Base-by-base conservation (phyloP, 164 flowering plant species). In the Piper longum region DNA sequence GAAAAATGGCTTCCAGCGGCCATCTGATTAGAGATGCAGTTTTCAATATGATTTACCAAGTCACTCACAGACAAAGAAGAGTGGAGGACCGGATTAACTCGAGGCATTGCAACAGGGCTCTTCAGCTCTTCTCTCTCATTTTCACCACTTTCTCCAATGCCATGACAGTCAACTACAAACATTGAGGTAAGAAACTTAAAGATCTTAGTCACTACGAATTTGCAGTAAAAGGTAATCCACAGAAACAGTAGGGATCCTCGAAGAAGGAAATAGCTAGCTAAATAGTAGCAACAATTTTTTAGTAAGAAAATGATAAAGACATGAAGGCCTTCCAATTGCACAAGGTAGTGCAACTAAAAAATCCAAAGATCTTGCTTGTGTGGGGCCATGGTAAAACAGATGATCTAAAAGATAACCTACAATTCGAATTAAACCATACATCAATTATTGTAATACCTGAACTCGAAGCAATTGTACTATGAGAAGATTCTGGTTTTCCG, bases 11-110 rank as follows among this genome's bases (percentile, higher is more conserved):
- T 76, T 19, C 80, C 79, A 9, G 81, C 72, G 4, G 73, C 77
- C 71, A 73, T 74, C 72, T 82, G 86, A 39, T 83, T 87, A 17
- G 89, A 78, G 57, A 85, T 70, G 61, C 84, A 72, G 54, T 74
- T 59, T 64, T 72, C 96, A 63, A 86, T 80, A 72, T 85, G 92
- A 74, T 64, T 81, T 75, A 85, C 76, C 45, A 86, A 78, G 70
- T 86, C 92, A 68, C 71, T 81, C 84, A 84, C 76, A 13, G 90
- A 87, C 83, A 87, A 83, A n/a, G 91, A 80, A 16, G 80, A 75
- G 14, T 62, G 84, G 6, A 88, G 54, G 7, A 88, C 91, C 36
- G 86, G 84, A 48, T 82, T 81, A 48, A 81, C 61, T 72, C 80
- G 85, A 54, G 52, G 14, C 9, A 48, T 79, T 82, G 79, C 78